phyloP scores from a whole-genome alignment of 129 eudicot genomes.

The Tagetes patula region DNA sequence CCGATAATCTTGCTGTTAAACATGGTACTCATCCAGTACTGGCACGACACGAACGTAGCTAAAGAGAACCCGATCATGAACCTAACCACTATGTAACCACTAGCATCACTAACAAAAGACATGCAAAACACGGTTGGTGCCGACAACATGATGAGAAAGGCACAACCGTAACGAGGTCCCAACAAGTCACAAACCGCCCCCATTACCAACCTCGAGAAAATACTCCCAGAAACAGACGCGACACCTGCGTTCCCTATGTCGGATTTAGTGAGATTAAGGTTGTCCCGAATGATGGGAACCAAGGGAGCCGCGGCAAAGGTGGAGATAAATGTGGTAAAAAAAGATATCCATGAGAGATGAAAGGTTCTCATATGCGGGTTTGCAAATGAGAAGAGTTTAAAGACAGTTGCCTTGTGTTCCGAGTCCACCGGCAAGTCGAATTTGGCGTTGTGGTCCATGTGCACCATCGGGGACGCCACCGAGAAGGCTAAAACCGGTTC shows the following conservation, averaged over 20 bases:
- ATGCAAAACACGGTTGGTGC: conserved; percentile 57
- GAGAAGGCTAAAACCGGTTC: conserved; percentile 61
- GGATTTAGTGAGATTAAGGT: conserved; percentile 39
- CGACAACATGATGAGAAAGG: conserved; percentile 45
- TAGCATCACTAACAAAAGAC: conserved; percentile 40
- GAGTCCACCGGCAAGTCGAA: conserved; percentile 78
- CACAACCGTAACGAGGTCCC: conserved; percentile 61
- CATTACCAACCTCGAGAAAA: conserved; percentile 56
- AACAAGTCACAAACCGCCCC: conserved; percentile 54
- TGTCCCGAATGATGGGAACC: conserved; percentile 52
- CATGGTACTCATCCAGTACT: conserved; percentile 64
- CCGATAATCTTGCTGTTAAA: conserved; percentile 53
- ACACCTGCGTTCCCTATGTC: conserved; percentile 53
- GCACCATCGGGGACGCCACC: conserved; percentile 50
- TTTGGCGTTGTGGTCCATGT: conserved; percentile 51
- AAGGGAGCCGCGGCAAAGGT: conserved; percentile 58
- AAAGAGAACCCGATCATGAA: conserved; percentile 58
- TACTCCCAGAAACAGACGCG: conserved; percentile 44
- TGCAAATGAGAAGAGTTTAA: conserved; percentile 60
- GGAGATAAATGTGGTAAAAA: conserved; percentile 47
- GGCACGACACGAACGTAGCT: conserved; percentile 60
- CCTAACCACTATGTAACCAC: conserved; percentile 45
- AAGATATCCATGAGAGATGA: conserved; percentile 50
- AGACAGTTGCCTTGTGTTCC: conserved; percentile 63
- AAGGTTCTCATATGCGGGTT: conserved; percentile 52